phyloP scores from a whole-genome alignment of 2,329 filamentous ascomycete genomes.

The Verticillium klebahnii region DNA sequence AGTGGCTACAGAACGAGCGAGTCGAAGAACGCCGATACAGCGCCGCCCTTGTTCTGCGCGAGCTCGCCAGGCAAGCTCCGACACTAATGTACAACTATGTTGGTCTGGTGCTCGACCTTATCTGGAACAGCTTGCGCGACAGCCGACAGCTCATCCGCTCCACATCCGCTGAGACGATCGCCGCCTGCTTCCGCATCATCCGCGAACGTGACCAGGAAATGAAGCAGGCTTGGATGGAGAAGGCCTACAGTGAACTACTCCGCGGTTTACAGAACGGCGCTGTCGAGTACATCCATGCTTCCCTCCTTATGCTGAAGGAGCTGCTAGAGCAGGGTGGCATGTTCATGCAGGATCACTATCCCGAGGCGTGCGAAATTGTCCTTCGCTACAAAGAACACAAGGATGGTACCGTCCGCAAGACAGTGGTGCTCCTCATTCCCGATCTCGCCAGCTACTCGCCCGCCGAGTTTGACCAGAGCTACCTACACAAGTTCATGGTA shows the following conservation, averaged over 20 bases:
- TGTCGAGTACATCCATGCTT: slow-evolving; percentile 89
- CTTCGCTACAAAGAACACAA: slow-evolving; percentile 90
- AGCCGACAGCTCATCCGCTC: slow-evolving; percentile 86
- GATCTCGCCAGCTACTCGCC: slow-evolving; percentile 91
- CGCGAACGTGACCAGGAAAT: slow-evolving; percentile 85
- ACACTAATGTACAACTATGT: slow-evolving; percentile 96
- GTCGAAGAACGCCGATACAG: slow-evolving; percentile 92
- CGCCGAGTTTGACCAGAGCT: slow-evolving; percentile 78
- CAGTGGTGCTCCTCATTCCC: slow-evolving; percentile 86
- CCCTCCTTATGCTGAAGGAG: slow-evolving; percentile 86
- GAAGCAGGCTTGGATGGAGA: slow-evolving; percentile 81
- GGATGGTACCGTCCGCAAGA: slow-evolving; percentile 80
- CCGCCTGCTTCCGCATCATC: slow-evolving; percentile 93
- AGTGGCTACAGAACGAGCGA: slow-evolving; percentile 94
- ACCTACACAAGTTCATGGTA: slow-evolving; percentile 95
- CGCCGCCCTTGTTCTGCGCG: slow-evolving; percentile 83
- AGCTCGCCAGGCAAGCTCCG: slow-evolving; percentile 87
- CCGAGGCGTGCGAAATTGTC: slow-evolving; percentile 88
- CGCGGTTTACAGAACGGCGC: slow-evolving; percentile 75
- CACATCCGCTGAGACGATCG: slow-evolving; percentile 88
- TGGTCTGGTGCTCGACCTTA: slow-evolving; percentile 88
- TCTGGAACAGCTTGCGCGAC: slow-evolving; percentile 92
- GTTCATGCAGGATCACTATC: slow-evolving; percentile 97
- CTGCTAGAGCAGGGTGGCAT: slow-evolving; percentile 92
- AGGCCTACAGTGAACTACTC: slow-evolving; percentile 83